These are phyloP conservation scores for Linnemannia elongata DNA, from an alignment of 192 early-diverging fungal species.

Conservation along the genomic window DNA sequence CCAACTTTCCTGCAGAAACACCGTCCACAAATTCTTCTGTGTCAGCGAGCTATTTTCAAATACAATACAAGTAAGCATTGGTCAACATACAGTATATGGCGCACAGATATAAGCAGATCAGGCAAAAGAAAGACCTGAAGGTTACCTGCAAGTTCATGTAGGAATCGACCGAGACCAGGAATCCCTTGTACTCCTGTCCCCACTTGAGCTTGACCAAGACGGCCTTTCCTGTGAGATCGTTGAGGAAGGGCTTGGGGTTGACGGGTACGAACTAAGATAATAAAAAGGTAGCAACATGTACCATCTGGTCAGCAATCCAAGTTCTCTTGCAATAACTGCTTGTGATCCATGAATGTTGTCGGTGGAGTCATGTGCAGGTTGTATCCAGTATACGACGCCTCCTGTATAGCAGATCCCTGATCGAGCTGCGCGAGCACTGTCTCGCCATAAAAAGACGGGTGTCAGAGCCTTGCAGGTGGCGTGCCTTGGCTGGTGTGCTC, in stretches of 20 bases:
- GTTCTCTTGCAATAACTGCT: neutral
- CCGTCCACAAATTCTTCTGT: conserved; percentile 98
- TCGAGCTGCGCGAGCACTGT: no score
- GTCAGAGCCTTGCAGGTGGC: neutral
- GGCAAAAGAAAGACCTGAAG: neutral
- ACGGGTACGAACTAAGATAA: conserved; percentile 85
- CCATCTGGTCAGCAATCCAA: neutral
- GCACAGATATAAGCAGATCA: neutral
- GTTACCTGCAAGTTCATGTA: conserved; percentile 98
- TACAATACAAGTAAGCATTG: neutral
- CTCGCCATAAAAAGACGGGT: neutral
- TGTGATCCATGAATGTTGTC: neutral
- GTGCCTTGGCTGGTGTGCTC: neutral
- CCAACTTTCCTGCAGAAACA: conserved; percentile 85
- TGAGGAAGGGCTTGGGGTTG: conserved; percentile 98
- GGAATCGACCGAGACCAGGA: conserved; percentile 89
- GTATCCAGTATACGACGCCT: neutral
- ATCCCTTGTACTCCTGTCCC: conserved; percentile 98
- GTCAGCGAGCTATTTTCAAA: conserved; percentile 79
- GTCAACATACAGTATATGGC: neutral
- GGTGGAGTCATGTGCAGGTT: neutral
- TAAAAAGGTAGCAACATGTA: neutral
- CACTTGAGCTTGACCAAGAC: conserved; percentile 97
- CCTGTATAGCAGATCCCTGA: neutral
- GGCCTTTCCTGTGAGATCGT: conserved; percentile 91